These are phyloP conservation scores for Cyanidioschyzon merolae DNA, from an alignment of 23 red algal species.

Conservation along the genomic window DNA sequence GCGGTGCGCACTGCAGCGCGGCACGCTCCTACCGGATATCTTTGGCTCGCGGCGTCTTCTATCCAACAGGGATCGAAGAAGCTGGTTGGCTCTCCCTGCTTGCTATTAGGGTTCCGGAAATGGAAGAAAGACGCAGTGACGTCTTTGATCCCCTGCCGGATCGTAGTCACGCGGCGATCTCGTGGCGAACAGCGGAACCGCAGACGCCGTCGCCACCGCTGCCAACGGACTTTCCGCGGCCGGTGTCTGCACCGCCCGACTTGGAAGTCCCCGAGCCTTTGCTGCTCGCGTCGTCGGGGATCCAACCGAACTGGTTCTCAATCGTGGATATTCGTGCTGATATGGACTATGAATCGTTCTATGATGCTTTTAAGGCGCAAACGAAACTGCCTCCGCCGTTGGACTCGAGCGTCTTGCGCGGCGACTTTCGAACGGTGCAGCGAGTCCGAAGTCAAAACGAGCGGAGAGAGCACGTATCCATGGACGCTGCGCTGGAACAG, in stretches of 20 bases:
- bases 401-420: constrained; percentile 9
- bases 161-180: neutral
- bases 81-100: no score
- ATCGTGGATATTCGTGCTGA: constrained; percentile 48
- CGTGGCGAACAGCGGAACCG: neutral
- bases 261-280: neutral
- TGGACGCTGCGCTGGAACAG: neutral
- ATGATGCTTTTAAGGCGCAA: constrained; percentile 44
- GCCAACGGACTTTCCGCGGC: neutral
- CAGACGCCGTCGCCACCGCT: constrained; percentile 6
- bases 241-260: constrained; percentile 3
- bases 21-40: no score
- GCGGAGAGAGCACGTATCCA: neutral
- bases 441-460: neutral
- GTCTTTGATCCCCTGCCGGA: neutral
- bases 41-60: no score
- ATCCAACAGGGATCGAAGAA: no score
- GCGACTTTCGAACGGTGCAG: constrained; percentile 1
- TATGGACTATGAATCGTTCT: constrained; percentile 58
- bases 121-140: neutral
- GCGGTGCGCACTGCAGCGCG: no score
- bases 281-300: neutral
- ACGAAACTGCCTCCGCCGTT: constrained; percentile 48
- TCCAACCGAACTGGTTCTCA: constrained; percentile 1
- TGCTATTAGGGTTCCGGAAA: no score